These are phyloP conservation scores for Aspergillus diversus DNA, from an alignment of 495 filamentous ascomycete genomes.

Conservation along the genomic window DNA sequence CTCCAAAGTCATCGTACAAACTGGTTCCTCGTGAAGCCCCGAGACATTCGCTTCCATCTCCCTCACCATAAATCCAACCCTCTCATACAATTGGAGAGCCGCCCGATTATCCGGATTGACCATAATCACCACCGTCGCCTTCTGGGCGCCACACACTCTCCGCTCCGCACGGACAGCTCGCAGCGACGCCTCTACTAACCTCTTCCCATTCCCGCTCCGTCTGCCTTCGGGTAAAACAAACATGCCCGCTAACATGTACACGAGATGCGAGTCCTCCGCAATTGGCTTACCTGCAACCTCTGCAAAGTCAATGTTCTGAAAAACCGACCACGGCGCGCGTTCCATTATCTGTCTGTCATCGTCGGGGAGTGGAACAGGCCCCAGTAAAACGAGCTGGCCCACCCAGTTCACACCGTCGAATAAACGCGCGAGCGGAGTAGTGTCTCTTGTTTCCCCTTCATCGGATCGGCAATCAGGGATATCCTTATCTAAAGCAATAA, in stretches of 20 bases:
- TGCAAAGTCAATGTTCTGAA: neutral
- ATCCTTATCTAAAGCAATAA: neutral
- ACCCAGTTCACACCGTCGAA: neutral
- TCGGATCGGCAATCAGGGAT: neutral
- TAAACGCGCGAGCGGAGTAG: neutral
- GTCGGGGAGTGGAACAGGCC: neutral
- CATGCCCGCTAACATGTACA: constrained; percentile 4
- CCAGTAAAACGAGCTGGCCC: neutral
- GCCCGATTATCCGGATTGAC: neutral
- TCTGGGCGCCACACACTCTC: neutral
- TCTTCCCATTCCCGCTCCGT: neutral
- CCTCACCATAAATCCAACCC: neutral
- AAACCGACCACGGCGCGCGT: neutral
- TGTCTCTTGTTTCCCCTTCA: too few relatives aligned
- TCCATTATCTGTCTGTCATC: neutral
- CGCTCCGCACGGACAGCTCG: neutral
- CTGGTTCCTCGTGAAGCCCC: neutral
- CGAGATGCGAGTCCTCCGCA: neutral
- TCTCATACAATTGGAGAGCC: neutral
- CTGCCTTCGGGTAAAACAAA: neutral
- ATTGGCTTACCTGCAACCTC: neutral
- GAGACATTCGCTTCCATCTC: neutral
- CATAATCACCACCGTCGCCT: neutral
- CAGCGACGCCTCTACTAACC: neutral
- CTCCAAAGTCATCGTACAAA: neutral